phyloP scores from a whole-genome alignment of 139 green algal species.

The Chlorella sp. region DNA sequence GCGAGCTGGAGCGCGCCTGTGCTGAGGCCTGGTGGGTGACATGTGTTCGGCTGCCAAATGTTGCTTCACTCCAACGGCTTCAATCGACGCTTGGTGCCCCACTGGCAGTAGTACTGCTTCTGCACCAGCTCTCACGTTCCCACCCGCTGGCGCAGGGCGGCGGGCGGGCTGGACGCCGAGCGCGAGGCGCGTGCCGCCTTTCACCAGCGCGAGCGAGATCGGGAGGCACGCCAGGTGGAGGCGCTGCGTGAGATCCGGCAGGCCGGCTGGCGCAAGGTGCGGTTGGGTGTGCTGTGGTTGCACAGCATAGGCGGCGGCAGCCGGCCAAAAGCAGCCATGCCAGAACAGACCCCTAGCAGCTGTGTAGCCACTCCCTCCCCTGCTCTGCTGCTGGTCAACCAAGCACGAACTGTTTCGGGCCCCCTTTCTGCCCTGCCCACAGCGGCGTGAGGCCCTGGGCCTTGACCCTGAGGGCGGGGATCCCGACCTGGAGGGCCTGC shows the following conservation, averaged over 20 bases:
- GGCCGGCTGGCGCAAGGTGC: conserved; percentile 73
- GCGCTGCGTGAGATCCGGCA: conserved; percentile 70
- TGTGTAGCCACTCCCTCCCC: too few relatives aligned
- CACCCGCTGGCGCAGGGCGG: conserved; percentile 52
- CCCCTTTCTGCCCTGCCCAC: neutral
- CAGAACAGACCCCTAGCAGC: too few relatives aligned
- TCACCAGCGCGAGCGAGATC: conserved; percentile 60
- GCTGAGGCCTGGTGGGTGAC: conserved; percentile 81
- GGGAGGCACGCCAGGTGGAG: conserved; percentile 73
- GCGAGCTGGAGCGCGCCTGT: conserved; percentile 74
- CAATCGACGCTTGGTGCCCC: too few relatives aligned
- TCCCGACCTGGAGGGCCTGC: conserved; percentile 74
- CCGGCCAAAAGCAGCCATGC: too few relatives aligned
- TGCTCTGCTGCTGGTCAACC: too few relatives aligned
- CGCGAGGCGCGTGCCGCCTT: conserved; percentile 65
- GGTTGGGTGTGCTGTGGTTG: neutral
- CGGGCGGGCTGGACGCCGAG: conserved; percentile 82
- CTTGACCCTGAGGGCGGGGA: conserved; percentile 80
- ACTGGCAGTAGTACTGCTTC: too few relatives aligned
- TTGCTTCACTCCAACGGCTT: too few relatives aligned
- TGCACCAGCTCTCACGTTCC: too few relatives aligned
- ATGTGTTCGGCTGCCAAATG: too few relatives aligned
- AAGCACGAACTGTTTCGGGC: too few relatives aligned
- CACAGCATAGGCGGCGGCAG: neutral
- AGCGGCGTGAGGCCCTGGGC: conserved; percentile 73